Evolutionary conservation across 306 rosid genomes (phyloP).

Genomic region (Castanea crenata): DNA sequence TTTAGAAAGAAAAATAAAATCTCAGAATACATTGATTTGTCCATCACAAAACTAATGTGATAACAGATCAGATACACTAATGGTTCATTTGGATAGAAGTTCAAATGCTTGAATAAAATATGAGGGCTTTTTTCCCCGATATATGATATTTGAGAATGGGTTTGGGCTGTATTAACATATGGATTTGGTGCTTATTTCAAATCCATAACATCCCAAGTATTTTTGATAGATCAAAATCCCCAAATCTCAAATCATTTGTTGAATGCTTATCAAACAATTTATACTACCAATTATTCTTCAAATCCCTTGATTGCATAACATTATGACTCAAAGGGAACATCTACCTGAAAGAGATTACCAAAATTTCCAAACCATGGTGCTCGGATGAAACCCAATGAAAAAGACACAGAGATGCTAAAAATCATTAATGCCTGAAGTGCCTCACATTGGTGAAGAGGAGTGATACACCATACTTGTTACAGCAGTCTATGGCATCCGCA

Average conservation of each 20-base stretch:
- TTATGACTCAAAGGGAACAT: not conserved
- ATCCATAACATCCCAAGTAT: too few species aligned
- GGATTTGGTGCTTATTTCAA: too few species aligned
- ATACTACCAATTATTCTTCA: too few species aligned
- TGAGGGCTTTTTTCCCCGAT: too few species aligned
- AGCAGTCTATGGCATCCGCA: constrained; percentile 80
- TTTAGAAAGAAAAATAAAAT: not conserved
- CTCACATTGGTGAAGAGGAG: constrained; percentile 79
- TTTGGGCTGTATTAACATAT: too few species aligned
- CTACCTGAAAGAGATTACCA: not conserved
- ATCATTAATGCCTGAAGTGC: constrained; percentile 77
- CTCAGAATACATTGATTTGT: not conserved
- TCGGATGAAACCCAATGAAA: not conserved
- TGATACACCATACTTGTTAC: constrained; percentile 81
- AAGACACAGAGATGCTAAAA: not conserved
- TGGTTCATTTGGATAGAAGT: too few species aligned
- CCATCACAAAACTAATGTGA: not conserved
- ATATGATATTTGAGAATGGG: too few species aligned
- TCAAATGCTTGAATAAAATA: too few species aligned
- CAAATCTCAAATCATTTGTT: too few species aligned
- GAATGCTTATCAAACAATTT: too few species aligned
- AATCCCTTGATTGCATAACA: not conserved
- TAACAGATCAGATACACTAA: not conserved
- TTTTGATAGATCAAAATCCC: too few species aligned
- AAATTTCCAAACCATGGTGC: not conserved